Evolutionary conservation across 257 asterid species (phyloP), one percentile per base, ranked within the genome.

Genomic region (Lithospermum erythrorhizon): DNA sequence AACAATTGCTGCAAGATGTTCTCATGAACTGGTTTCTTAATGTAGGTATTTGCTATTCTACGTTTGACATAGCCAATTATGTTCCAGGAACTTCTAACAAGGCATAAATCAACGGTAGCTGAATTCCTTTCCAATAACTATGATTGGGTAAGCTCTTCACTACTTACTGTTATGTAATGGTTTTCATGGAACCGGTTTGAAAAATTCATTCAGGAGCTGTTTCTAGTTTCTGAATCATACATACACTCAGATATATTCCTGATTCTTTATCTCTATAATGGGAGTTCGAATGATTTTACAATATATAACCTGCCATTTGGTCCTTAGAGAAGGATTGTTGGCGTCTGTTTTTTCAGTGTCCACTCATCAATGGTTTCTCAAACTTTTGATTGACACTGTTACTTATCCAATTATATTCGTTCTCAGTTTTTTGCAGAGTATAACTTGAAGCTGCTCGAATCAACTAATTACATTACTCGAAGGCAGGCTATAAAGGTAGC

Each of bases 71-170:
- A 53, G 57, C 20, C 23, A n/a, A 19, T 53, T 53, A 7, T 59
- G 21, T 49, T 70, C 9, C 86, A 91, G 96, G 98, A 89, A 83
- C 95, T 93, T 59, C 52, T 72, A 68, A 89, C 94, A 61, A 79
- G 97, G 77, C 99, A 93, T 59, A 93, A 93, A 73, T 89, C 99
- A 70, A 86, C 96, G 15, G 79, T 86, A 48, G 81, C 97, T 35
- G 91, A 83, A 47, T 89, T 77, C 66, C 95, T 93, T 9, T 57
- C 79, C 49, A 83, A 75, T 60, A 86, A 93, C 65, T 73, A 79
- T 71, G 57, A 21, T n/a, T 86, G 95, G 99, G 99, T 93, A 80
- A 14, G 27, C 21, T 27, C 52, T 18, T 21, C 32, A 11, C 23
- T 45, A 25, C 57, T 47, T 61, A 37, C n/a, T 18, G 30, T 55